Conservation (phyloP, 2,329 filamentous ascomycete genomes). For the Aspergillus caelatus region DNA sequence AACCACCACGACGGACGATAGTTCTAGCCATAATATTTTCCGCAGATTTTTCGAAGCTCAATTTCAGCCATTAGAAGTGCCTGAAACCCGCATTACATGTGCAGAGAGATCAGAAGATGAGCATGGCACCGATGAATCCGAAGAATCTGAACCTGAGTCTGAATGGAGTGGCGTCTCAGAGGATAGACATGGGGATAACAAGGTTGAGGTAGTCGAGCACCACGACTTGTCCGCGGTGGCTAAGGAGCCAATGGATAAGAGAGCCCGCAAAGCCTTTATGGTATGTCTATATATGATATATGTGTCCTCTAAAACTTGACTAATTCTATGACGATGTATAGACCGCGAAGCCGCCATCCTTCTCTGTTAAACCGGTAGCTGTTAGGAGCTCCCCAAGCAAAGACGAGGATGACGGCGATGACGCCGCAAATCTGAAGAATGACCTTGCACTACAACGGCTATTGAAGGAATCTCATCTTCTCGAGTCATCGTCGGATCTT, state of each 20-base stretch:
- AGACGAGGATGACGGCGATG: constrained; percentile 49
- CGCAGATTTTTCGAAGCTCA: constrained; percentile 83
- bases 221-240: constrained; percentile 48
- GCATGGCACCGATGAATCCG: constrained; percentile 26
- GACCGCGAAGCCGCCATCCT: constrained; percentile 53
- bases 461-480: constrained; percentile 86
- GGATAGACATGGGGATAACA: constrained; percentile 32
- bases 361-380: constrained; percentile 25
- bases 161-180: constrained; percentile 69
- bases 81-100: constrained; percentile 14
- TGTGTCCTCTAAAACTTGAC: background rate
- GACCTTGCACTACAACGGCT: constrained; percentile 91
- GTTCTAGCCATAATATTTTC: constrained; percentile 73
- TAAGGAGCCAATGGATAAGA: constrained; percentile 60
- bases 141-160: constrained; percentile 39
- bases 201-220: constrained; percentile 67
- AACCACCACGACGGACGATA: constrained; percentile 31
- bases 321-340: constrained; percentile 20
- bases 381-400: constrained; percentile 25
- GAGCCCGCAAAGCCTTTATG: constrained; percentile 79
- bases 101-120: constrained; percentile 23
- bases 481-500: constrained; percentile 61
- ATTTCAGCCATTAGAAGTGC: constrained; percentile 70
- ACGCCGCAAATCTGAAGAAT: constrained; percentile 75
- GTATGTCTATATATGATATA: constrained; percentile 43